Evolutionary conservation across 2,329 filamentous ascomycete genomes (phyloP).

Genomic region (Penicillium sp.): DNA sequence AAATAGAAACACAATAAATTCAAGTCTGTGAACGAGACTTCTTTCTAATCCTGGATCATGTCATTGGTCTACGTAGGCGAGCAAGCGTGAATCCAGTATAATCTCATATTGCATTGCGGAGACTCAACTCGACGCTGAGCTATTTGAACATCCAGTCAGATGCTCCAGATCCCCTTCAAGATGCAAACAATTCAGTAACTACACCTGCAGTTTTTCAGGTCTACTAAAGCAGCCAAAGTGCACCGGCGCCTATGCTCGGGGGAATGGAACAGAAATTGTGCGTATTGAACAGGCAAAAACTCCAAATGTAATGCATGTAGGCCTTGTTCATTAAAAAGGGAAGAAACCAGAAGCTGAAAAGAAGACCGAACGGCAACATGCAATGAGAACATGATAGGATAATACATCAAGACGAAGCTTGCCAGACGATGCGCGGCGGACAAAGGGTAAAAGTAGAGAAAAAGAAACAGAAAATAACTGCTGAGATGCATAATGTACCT

Average conservation of each 20-base stretch:
- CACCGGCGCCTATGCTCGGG: neutral
- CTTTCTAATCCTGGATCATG: neutral
- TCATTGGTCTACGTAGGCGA: neutral
- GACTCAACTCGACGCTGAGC: neutral
- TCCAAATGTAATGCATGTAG: constrained; percentile 19
- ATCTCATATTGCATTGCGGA: neutral
- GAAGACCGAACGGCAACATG: constrained; percentile 5
- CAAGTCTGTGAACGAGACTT: too few relatives aligned
- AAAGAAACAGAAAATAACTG: constrained; percentile 15
- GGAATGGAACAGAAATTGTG: neutral
- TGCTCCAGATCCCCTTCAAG: neutral
- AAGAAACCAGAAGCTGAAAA: constrained; percentile 16
- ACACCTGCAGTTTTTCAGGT: neutral
- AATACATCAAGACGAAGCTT: constrained; percentile 22
- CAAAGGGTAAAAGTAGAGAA: constrained; percentile 1
- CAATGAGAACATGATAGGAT: constrained; percentile 9
- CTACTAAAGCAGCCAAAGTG: constrained; percentile 1
- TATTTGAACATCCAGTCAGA: neutral
- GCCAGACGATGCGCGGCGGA: constrained; percentile 20
- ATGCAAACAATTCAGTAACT: constrained; percentile 5
- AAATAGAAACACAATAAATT: too few relatives aligned
- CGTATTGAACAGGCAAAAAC: constrained; percentile 12
- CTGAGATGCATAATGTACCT: constrained; percentile 24
- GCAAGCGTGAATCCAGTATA: neutral
- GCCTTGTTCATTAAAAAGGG: constrained; percentile 6